Conservation (phyloP, 345 rosid genomes). For the Salix caprea region DNA sequence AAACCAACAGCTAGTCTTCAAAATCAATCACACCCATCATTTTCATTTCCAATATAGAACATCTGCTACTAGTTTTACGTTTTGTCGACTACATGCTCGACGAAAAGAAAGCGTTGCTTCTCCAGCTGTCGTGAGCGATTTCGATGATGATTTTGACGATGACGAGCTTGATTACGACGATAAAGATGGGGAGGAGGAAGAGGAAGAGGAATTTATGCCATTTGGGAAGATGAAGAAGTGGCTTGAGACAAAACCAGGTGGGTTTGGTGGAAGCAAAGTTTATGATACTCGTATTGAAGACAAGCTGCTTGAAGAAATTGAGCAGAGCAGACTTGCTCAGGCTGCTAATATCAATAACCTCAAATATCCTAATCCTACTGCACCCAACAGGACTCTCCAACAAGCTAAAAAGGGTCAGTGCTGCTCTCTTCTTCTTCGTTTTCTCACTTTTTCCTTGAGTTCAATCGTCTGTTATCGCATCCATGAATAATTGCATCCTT, state of each 20-base stretch:
- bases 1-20: not conserved
- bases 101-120: slow-evolving; percentile 11
- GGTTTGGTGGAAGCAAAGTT: slow-evolving; percentile 70
- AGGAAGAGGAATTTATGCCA: slow-evolving; percentile 43
- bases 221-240: slow-evolving; percentile 58
- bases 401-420: slow-evolving; percentile 33
- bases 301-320: slow-evolving; percentile 69
- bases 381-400: slow-evolving; percentile 26
- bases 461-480: not conserved
- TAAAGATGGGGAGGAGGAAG: slow-evolving; percentile 20
- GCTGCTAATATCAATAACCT: slow-evolving; percentile 59
- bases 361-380: slow-evolving; percentile 43
- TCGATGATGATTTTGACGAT: slow-evolving; percentile 29
- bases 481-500: not conserved
- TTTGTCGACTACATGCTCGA: not conserved
- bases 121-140: slow-evolving; percentile 19
- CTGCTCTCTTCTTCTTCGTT: not conserved
- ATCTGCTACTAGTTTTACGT: not conserved
- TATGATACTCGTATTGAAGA: slow-evolving; percentile 74
- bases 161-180: slow-evolving; percentile 38
- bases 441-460: not conserved
- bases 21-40: not conserved
- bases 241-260: slow-evolving; percentile 66
- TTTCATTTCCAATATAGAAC: not conserved
- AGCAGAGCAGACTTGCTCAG: slow-evolving; percentile 64